phyloP scores from a whole-genome alignment of 2,329 filamentous ascomycete genomes.

The Botrytis elliptica region DNA sequence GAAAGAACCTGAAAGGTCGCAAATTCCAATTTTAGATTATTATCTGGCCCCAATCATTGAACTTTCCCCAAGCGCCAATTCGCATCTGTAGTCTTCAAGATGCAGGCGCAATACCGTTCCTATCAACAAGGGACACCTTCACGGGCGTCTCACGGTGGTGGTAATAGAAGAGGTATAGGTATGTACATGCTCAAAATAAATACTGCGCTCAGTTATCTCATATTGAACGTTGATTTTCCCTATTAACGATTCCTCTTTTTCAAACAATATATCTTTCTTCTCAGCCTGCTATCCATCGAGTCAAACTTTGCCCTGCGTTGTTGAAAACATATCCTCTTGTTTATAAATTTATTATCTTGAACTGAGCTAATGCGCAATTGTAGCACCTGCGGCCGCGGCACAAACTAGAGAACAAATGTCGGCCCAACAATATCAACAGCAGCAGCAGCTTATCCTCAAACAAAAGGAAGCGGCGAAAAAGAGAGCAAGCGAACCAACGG shows the following conservation, averaged over 20 bases:
- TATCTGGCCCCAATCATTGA: constrained; percentile 1
- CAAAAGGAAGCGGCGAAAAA: constrained; percentile 71
- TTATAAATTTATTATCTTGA: not conserved
- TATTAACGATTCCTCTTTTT: constrained; percentile 28
- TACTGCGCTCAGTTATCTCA: constrained; percentile 27
- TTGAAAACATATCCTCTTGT: not conserved
- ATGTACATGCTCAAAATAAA: constrained; percentile 29
- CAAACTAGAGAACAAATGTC: constrained; percentile 13
- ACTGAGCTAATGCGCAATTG: constrained; percentile 19
- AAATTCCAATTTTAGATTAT: not conserved
- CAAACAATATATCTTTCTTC: not conserved
- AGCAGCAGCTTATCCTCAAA: constrained; percentile 38
- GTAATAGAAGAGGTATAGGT: constrained; percentile 40
- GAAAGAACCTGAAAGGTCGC: not conserved
- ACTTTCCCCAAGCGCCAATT: not conserved
- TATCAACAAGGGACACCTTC: constrained; percentile 27
- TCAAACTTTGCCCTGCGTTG: not conserved
- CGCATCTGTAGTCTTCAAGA: constrained; percentile 5
- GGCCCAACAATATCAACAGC: constrained; percentile 15
- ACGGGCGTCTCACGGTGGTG: constrained; percentile 36
- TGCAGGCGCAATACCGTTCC: constrained; percentile 22
- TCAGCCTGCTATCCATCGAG: not conserved
- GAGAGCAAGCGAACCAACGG: constrained; percentile 84
- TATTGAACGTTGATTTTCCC: constrained; percentile 36
- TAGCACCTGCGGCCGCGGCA: constrained; percentile 45